phyloP scores from a whole-genome alignment of 768 basidiomycete species.

The Chiua virens region DNA sequence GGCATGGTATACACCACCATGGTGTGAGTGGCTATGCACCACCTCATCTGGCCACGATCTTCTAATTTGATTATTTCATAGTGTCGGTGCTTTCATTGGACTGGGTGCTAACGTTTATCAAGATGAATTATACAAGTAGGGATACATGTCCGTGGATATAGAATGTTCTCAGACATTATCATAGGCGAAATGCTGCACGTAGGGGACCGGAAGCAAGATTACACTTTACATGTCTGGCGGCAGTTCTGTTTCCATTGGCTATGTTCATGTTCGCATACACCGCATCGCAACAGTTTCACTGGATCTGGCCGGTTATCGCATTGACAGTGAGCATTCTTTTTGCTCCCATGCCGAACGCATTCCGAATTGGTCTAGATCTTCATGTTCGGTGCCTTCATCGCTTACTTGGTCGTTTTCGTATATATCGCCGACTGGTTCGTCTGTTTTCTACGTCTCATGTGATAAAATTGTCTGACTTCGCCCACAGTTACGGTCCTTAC shows the following conservation, averaged over 20 bases:
- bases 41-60: not conserved
- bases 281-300: constrained; percentile 50
- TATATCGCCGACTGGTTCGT: constrained; percentile 61
- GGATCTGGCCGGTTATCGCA: constrained; percentile 46
- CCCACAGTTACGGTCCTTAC: constrained; percentile 49
- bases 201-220: constrained; percentile 56
- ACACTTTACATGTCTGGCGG: constrained; percentile 54
- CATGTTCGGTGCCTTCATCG: constrained; percentile 49
- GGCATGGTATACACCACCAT: constrained; percentile 62
- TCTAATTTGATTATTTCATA: constrained; percentile 20
- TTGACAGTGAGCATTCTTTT: constrained; percentile 4
- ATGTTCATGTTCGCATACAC: constrained; percentile 77
- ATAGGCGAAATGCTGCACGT: constrained; percentile 27
- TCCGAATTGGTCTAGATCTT: constrained; percentile 37
- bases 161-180: constrained; percentile 25
- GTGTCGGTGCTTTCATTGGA: constrained; percentile 52
- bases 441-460: not conserved
- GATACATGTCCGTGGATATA: not conserved
- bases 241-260: constrained; percentile 49
- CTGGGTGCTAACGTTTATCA: constrained; percentile 44
- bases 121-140: constrained; percentile 47
- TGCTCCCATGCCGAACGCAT: not conserved
- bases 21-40: constrained; percentile 37
- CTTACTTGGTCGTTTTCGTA: constrained; percentile 55
- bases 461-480: not conserved